Percentiles rank a stretch among this genome's conserved stretches.
Conservation (phyloP, 2,329 filamentous ascomycete genomes). For the Ophiostoma sp. region DNA sequence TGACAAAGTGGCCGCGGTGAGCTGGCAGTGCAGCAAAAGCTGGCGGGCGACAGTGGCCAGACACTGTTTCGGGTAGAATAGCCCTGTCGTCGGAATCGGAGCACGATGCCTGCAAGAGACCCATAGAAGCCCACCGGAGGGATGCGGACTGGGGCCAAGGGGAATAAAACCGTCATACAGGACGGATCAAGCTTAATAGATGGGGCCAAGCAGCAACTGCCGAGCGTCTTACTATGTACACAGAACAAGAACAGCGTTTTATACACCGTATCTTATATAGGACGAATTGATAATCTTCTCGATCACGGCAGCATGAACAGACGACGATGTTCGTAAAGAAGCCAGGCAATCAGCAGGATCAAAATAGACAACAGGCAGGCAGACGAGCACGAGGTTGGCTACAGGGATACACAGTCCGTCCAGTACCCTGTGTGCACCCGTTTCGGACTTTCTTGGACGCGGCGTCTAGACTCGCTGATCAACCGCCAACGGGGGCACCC, state of each 20-base stretch:
- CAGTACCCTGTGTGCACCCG: background rate
- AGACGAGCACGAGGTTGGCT: background rate
- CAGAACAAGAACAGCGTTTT: too few species aligned
- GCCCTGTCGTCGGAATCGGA: background rate
- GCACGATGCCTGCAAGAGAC: background rate
- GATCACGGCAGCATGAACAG: background rate
- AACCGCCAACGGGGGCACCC: background rate
- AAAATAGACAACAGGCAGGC: background rate
- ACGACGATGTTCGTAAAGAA: background rate
- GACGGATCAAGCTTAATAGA: background rate
- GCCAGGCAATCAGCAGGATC: background rate
- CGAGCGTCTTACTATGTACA: background rate
- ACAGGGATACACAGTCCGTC: background rate
- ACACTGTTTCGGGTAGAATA: background rate
- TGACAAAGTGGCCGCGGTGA: background rate
- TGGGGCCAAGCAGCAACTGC: background rate
- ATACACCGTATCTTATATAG: too few species aligned
- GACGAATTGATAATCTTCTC: background rate
- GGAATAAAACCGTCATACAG: background rate
- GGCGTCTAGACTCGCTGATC: constrained; percentile 1
- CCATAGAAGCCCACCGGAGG: background rate
- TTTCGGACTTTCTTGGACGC: background rate
- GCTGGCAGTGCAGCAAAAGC: background rate
- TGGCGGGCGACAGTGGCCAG: background rate
- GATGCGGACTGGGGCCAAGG: background rate